Base-by-base conservation (phyloP, 2,329 filamentous ascomycete species). In the Microascus cirrosus region DNA sequence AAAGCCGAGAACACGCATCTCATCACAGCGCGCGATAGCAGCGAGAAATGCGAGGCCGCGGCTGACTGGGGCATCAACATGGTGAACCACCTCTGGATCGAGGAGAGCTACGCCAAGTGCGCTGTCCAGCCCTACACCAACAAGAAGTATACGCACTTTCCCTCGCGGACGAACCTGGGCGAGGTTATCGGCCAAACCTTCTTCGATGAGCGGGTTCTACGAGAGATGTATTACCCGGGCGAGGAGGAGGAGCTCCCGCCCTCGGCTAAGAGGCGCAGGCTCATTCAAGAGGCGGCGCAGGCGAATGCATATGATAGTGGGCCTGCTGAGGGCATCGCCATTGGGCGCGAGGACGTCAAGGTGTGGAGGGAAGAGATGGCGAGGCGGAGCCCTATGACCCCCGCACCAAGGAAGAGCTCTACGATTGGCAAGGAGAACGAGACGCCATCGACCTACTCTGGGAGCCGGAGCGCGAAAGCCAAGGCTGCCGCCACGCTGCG, bases 1-100 rank as follows among this genome's bases (percentile, higher is more conserved):
- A 95, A 90, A 70, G 84, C 88, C 63, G 91, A 96, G 61, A 97
- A 99, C 69, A 97, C 92, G 0, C 94, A 99, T 72, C 81, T 99
- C 1, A 87, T 99, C 65, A 96, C 93, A 0, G 94, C 94, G 4
- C 88, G 95, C 64, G 84, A 86, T 59, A 84, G 84, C 59, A 95
- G 93, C 66, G 94, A 97, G 68, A 99, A 99, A 71, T 96, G 89
- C 69, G 85, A 87, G 42, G 94, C 94, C 1, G 94, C 94, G 0
- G 82, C 84, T 61, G 94, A 97, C 72, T 99, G 94, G 94, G 87
- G 87, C 57, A 86, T 97, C 58, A 77, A 90, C 59, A 87, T 96
- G 65, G 77, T 96, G 65, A 99, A 97, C 69, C 94, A 99, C 68
- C 78, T 99, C 1, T 99, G 94, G 94, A 80, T 99, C 53, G 94